phyloP scores from a whole-genome alignment of 1,139 yeast genomes.

The Geotrichum carabidarum region DNA sequence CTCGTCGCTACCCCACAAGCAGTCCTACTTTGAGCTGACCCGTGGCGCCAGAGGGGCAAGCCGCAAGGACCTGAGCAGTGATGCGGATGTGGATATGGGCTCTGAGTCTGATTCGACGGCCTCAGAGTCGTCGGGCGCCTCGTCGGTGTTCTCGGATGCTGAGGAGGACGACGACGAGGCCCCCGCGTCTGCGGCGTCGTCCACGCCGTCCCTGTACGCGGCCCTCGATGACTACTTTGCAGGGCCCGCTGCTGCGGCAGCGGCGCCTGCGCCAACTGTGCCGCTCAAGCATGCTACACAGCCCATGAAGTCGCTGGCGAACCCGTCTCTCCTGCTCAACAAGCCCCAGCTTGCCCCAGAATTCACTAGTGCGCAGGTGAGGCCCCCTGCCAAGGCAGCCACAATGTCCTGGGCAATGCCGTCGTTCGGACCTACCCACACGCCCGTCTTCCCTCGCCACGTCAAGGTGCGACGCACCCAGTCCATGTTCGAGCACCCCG shows the following conservation, averaged over 20 bases:
- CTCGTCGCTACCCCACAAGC: conserved; percentile 25
- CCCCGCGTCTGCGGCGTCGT: neutral
- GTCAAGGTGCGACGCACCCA: conserved; percentile 55
- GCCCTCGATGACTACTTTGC: conserved; percentile 17
- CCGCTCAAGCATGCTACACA: conserved; percentile 10
- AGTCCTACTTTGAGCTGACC: conserved; percentile 8
- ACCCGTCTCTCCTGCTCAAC: conserved; percentile 7
- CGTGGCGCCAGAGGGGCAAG: too few species aligned
- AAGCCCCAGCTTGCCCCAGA: conserved; percentile 10
- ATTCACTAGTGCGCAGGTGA: neutral
- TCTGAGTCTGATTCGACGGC: conserved; percentile 4
- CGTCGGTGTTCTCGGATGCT: conserved; percentile 3
- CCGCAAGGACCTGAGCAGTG: neutral
- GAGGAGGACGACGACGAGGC: conserved; percentile 8
- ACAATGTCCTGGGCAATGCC: conserved; percentile 15
- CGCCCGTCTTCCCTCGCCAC: conserved; percentile 22
- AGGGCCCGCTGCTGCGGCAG: neutral
- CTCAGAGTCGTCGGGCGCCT: neutral
- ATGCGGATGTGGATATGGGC: conserved; percentile 10
- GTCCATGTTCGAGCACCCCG: conserved; percentile 54
- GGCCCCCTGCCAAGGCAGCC: conserved; percentile 3
- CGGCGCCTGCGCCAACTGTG: conserved; percentile 14
- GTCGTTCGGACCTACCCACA: conserved; percentile 10
- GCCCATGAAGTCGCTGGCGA: conserved; percentile 25
- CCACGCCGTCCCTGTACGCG: conserved; percentile 13